These are phyloP conservation scores for Penicillium sp. DNA, from an alignment of 2,329 filamentous ascomycete species.

Conservation along the genomic window DNA sequence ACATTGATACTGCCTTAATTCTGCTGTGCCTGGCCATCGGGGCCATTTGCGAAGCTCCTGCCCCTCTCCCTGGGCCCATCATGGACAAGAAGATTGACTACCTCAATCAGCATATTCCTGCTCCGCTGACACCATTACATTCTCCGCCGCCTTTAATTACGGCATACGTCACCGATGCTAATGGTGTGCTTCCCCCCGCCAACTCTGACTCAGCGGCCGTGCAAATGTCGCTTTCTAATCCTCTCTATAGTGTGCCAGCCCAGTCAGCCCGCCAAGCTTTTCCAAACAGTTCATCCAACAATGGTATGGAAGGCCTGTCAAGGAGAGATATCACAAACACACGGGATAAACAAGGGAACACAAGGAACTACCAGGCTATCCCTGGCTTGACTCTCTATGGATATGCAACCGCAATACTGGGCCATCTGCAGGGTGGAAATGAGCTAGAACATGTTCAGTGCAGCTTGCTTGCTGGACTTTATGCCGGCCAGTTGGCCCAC, in stretches of 20 bases:
- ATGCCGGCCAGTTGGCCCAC: conserved; percentile 76
- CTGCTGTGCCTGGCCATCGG: no score
- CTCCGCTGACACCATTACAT: conserved; percentile 10
- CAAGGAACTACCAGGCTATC: conserved; percentile 69
- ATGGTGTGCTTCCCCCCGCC: conserved; percentile 22
- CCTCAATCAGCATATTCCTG: conserved; percentile 24
- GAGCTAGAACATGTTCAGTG: conserved; percentile 78
- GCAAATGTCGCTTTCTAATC: conserved; percentile 13
- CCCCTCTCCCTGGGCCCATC: conserved; percentile 26
- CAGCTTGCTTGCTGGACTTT: conserved; percentile 76
- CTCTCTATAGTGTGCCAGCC: neutral
- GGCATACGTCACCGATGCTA: conserved; percentile 8
- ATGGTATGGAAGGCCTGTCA: conserved; percentile 8
- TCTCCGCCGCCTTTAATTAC: neutral
- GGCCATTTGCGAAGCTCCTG: no score
- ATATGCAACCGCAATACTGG: conserved; percentile 75
- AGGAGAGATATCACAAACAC: conserved; percentile 9
- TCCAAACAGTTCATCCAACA: conserved; percentile 6
- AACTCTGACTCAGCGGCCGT: conserved; percentile 21
- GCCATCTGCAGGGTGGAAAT: conserved; percentile 67
- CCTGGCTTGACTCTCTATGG: conserved; percentile 86
- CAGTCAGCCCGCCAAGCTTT: conserved; percentile 13
- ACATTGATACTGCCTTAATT: no score
- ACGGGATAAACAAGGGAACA: conserved; percentile 12
- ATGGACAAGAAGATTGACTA: conserved; percentile 28